A percentile compares a stretch with the other conserved stretches of the same genome.
Evolutionary conservation across 768 basidiomycete genomes (phyloP).

Genomic region (Tulasnella sp.): DNA sequence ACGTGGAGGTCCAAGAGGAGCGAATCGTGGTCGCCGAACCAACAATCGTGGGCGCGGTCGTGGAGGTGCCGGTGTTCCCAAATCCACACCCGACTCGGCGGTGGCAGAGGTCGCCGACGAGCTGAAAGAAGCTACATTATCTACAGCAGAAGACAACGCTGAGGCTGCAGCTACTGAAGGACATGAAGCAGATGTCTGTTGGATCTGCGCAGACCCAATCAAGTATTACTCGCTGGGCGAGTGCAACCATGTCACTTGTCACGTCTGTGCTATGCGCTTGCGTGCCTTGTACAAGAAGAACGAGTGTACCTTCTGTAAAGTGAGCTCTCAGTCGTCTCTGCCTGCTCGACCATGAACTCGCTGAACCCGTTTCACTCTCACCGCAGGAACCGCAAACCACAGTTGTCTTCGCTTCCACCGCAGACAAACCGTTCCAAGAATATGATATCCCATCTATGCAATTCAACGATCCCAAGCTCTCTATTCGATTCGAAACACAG

Average conservation of each 20-base stretch:
- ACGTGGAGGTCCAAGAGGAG: not conserved
- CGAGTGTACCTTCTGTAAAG: constrained; percentile 97
- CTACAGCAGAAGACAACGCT: not conserved
- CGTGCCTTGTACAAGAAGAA: constrained; percentile 87
- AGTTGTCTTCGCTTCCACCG: constrained; percentile 63
- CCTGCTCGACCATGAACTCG: not conserved
- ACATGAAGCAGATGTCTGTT: constrained; percentile 38
- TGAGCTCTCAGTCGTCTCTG: constrained; percentile 23
- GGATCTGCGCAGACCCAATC: constrained; percentile 91
- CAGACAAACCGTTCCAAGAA: constrained; percentile 48
- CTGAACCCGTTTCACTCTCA: not conserved
- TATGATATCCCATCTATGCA: constrained; percentile 45
- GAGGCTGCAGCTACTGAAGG: not conserved
- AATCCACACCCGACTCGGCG: not conserved
- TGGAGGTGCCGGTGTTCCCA: not conserved
- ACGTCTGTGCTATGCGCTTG: constrained; percentile 80
- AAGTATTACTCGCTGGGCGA: constrained; percentile 80
- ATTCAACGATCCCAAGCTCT: constrained; percentile 60
- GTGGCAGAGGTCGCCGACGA: not conserved
- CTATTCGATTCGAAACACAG: constrained; percentile 75
- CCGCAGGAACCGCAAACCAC: constrained; percentile 51
- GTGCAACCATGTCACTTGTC: constrained; percentile 93
- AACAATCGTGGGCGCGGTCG: constrained; percentile 1
- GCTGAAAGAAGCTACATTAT: not conserved
- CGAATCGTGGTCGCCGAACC: not conserved